Conservation (phyloP, 495 filamentous ascomycete species). For the Astrothelium subdiscretum region DNA sequence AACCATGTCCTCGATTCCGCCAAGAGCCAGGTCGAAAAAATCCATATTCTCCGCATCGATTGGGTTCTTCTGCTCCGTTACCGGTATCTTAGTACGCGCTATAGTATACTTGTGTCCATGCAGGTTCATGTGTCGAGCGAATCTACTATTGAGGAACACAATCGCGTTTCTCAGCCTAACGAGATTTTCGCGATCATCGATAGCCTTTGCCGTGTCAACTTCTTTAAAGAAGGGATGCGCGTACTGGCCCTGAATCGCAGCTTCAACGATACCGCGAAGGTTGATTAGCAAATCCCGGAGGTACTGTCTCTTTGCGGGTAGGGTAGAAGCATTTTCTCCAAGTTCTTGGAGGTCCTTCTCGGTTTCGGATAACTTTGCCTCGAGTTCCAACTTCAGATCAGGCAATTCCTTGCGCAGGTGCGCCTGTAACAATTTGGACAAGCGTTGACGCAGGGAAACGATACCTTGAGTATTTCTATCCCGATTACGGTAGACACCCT, state of each 20-base stretch:
- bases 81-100: neutral
- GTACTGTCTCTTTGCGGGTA: conserved; percentile 38
- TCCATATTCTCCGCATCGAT: neutral
- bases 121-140: conserved; percentile 37
- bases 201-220: conserved; percentile 22
- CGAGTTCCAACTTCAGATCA: conserved; percentile 30
- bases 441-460: conserved; percentile 36
- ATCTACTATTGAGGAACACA: conserved; percentile 45
- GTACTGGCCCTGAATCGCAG: conserved; percentile 47
- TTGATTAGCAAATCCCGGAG: conserved; percentile 39
- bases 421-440: conserved; percentile 40
- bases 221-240: conserved; percentile 42
- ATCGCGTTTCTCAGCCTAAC: conserved; percentile 50
- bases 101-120: conserved; percentile 32
- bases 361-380: conserved; percentile 39
- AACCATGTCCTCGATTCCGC: neutral
- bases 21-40: neutral
- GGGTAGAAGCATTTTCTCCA: conserved; percentile 35
- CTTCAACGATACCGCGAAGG: conserved; percentile 38
- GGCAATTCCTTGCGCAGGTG: conserved; percentile 49
- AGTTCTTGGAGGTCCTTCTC: conserved; percentile 31
- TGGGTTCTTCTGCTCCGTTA: neutral
- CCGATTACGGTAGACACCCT: conserved; percentile 37
- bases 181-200: conserved; percentile 19
- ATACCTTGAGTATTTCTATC: conserved; percentile 36